Conservation (phyloP, 495 filamentous ascomycete species). For the Annulohypoxylon bovei region DNA sequence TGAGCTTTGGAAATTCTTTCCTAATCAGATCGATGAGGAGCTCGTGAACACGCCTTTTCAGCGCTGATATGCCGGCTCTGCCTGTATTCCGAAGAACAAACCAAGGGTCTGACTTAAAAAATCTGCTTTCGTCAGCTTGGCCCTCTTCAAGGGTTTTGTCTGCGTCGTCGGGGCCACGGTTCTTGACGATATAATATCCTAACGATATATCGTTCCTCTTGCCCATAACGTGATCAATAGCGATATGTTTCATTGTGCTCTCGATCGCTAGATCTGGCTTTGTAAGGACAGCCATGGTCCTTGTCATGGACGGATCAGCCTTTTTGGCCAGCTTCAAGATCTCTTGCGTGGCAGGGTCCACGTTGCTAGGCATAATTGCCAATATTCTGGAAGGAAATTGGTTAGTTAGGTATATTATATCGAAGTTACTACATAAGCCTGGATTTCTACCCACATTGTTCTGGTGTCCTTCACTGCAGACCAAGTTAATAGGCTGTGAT, state of each 20-base stretch:
- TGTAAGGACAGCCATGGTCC: slow-evolving; percentile 67
- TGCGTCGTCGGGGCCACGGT: slow-evolving; percentile 56
- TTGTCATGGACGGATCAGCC: slow-evolving; percentile 55
- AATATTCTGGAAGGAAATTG: slow-evolving; percentile 55
- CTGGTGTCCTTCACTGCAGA: slow-evolving; percentile 39
- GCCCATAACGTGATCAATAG: slow-evolving; percentile 59
- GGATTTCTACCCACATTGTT: slow-evolving; percentile 38
- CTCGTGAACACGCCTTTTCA: slow-evolving; percentile 56
- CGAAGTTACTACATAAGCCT: not conserved
- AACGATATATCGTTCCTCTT: slow-evolving; percentile 52
- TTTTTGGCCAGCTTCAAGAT: slow-evolving; percentile 64
- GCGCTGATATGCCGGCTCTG: slow-evolving; percentile 59
- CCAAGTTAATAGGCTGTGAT: slow-evolving; percentile 7
- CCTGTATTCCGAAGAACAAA: slow-evolving; percentile 52
- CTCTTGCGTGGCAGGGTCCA: slow-evolving; percentile 69
- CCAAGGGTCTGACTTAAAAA: slow-evolving; percentile 58
- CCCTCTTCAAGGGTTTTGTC: slow-evolving; percentile 44
- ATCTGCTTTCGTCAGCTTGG: slow-evolving; percentile 46
- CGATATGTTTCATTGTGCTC: slow-evolving; percentile 54
- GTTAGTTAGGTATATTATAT: slow-evolving; percentile 3
- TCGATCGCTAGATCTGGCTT: slow-evolving; percentile 68
- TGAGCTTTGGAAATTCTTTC: slow-evolving; percentile 63
- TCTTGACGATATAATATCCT: slow-evolving; percentile 67
- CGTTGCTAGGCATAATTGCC: slow-evolving; percentile 65
- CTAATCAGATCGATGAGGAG: slow-evolving; percentile 59